phyloP scores from a whole-genome alignment of 2,329 filamentous ascomycete species.

The Colletotrichum agaves region DNA sequence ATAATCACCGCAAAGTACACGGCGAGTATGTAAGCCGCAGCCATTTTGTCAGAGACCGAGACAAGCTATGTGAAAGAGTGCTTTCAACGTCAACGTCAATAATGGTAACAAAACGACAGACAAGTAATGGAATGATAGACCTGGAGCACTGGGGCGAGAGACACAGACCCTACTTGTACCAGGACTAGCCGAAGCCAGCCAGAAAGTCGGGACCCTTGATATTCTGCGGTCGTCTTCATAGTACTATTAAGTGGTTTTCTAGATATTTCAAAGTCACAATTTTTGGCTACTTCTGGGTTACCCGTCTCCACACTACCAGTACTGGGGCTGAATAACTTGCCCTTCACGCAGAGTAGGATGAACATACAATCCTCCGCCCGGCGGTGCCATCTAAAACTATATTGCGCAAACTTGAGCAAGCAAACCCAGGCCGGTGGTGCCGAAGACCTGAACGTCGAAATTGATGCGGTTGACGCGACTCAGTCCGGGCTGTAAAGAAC shows the following conservation, averaged over 20 bases:
- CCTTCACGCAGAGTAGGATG: no score
- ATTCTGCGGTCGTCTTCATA: no score
- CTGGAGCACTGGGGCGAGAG: neutral
- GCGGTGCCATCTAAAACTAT: neutral
- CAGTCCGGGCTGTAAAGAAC: neutral
- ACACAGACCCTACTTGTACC: conserved; percentile 9
- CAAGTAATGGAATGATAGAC: neutral
- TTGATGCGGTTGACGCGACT: conserved; percentile 5
- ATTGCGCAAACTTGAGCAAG: neutral
- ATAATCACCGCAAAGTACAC: conserved; percentile 8
- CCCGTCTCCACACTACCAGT: no score
- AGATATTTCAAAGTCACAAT: no score
- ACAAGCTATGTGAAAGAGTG: neutral
- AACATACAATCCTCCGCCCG: neutral
- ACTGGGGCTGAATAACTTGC: no score
- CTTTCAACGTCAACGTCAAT: neutral
- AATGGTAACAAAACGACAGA: neutral
- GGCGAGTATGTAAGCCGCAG: conserved; percentile 15
- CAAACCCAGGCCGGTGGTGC: neutral
- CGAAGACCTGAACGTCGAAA: neutral
- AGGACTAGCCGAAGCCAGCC: neutral
- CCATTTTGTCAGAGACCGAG: conserved; percentile 18
- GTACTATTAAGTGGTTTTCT: no score
- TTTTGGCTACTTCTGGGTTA: no score
- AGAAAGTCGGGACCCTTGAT: neutral